Conservation (phyloP, 306 rosid species). For the Arachis stenosperma region DNA sequence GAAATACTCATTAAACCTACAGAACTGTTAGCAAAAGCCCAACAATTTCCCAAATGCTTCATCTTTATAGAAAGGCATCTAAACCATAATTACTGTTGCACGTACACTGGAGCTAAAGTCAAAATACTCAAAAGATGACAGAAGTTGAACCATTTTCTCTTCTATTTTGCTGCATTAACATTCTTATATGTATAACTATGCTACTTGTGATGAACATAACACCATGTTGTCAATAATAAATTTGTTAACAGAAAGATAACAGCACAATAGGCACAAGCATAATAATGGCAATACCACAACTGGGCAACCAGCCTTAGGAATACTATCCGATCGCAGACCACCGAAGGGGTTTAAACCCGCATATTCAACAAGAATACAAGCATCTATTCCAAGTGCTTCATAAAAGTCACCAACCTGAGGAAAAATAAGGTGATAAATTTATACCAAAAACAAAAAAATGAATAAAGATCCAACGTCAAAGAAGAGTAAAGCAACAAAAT, state of each 20-base stretch:
- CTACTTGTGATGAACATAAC: slow-evolving; percentile 24
- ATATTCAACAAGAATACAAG: slow-evolving; percentile 87
- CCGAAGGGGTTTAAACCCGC: slow-evolving; percentile 96
- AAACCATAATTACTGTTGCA: slow-evolving; percentile 12
- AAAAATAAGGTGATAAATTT: slow-evolving; percentile 2
- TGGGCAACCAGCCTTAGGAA: slow-evolving; percentile 96
- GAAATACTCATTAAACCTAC: slow-evolving; percentile 8
- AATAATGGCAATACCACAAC: slow-evolving; percentile 70
- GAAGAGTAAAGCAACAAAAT: slow-evolving; percentile 6
- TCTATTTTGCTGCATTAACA: slow-evolving; percentile 18
- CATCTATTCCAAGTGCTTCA: slow-evolving; percentile 91
- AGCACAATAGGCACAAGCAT: slow-evolving; percentile 22
- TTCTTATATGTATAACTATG: neutral
- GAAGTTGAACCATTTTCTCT: slow-evolving; percentile 20
- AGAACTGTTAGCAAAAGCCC: neutral
- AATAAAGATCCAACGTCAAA: slow-evolving; percentile 4
- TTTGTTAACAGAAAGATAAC: slow-evolving; percentile 23
- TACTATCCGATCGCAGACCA: slow-evolving; percentile 79
- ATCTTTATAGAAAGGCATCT: slow-evolving; percentile 3
- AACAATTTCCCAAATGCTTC: slow-evolving; percentile 3
- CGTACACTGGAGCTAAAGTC: slow-evolving; percentile 14
- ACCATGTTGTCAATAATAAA: slow-evolving; percentile 3
- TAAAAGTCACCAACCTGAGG: slow-evolving; percentile 93
- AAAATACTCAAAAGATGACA: slow-evolving; percentile 10
- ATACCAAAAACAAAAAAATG: neutral